Base-by-base conservation (phyloP, 345 rosid species). In the Boechera divaricarpa region DNA sequence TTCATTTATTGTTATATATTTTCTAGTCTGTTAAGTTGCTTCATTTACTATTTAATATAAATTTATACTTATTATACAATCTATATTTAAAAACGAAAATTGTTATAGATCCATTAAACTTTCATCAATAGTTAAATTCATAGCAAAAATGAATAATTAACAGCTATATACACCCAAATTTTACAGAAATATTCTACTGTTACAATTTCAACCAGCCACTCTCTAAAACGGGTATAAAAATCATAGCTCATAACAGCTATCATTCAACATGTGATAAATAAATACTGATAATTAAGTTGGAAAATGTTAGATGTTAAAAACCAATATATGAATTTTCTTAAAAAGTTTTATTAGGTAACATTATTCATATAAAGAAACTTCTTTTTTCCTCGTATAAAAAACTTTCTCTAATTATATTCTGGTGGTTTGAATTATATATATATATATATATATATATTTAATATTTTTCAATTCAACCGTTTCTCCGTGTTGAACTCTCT, bases 401-500 rank as follows among this genome's bases (percentile, higher is more conserved):
- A 5, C 47, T 9, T 5, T 61, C 9, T 48, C 5, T 63, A 73
- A 63, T 4, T 29, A 29, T 29, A 2, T 52, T 44, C 0, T 41
- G 0, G n/a, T 13, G 26, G 10, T 69, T 69, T 60, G 64, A 76
- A 61, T 70, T n/a, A 4, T 63, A 63, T 52, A 21, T 21, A 21
- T 21, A 21, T 21, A 21, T 21, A 21, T 21, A 21, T 21, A 21
- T 21, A 21, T 21, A 21, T 21, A 39, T 7, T 12, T 12, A 39
- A 41, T 41, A 62, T 6, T 21, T 42, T 63, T 57, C 47, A 73
- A 73, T 80, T 80, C 88, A 89, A 85, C 89, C 73, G 87, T 83
- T 83, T 79, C 85, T 82, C 86, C 89, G 87, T 81, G 89, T 89
- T 76, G 74, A 80, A 77, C 84, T 87, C 89, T 39, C 44, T 39